Evolutionary conservation across 1,139 yeast genomes (phyloP).

Genomic region (Geotrichum histeridarum): DNA sequence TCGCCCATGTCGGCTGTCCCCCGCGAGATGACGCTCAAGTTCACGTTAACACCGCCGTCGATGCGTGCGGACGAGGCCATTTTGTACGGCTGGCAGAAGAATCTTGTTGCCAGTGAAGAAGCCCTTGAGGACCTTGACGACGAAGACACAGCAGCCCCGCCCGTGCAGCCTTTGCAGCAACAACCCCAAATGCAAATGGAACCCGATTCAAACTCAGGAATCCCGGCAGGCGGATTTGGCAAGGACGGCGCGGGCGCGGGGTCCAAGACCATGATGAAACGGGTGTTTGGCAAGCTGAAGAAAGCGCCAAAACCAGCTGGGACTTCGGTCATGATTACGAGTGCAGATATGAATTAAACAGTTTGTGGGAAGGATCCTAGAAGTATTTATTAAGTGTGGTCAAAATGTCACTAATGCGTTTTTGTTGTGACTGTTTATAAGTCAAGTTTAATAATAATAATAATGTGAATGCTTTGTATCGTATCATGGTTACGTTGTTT

Average conservation of each 20-base stretch:
- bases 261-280: conserved; percentile 22
- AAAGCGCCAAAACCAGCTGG: conserved; percentile 18
- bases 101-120: conserved; percentile 25
- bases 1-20: conserved; percentile 20
- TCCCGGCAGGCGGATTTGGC: conserved; percentile 27
- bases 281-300: conserved; percentile 30
- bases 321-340: conserved; percentile 18
- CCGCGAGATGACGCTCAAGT: conserved; percentile 33
- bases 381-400: too few species aligned
- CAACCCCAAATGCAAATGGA: neutral
- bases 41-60: conserved; percentile 33
- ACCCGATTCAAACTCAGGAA: conserved; percentile 1
- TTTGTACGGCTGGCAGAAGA: conserved; percentile 34
- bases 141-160: conserved; percentile 8
- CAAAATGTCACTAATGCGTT: too few species aligned
- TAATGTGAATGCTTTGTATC: too few species aligned
- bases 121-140: conserved; percentile 15
- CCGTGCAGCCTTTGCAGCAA: too few species aligned
- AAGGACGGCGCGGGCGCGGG: conserved; percentile 15
- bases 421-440: too few species aligned
- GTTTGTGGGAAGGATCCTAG: too few species aligned
- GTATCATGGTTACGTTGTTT: too few species aligned
- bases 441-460: too few species aligned
- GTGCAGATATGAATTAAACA: conserved; percentile 19
- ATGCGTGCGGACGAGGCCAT: conserved; percentile 34